A percentile compares a stretch with the other conserved stretches of the same genome.
Conservation (phyloP, 1,284 basidiomycete species). For the Leccinum subfulvum region DNA sequence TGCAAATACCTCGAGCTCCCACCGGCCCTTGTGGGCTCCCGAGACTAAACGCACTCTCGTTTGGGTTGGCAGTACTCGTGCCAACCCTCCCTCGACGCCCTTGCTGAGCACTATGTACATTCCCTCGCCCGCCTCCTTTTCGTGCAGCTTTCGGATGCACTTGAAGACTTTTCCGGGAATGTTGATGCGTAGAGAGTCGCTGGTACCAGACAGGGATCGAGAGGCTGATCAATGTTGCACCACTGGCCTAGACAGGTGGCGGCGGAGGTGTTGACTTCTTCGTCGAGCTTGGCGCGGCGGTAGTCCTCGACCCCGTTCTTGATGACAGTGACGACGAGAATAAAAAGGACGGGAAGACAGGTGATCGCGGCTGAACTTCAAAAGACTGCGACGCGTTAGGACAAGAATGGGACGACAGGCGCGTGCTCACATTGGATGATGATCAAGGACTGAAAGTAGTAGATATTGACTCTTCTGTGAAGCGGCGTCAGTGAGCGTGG, state of each 20-base stretch:
- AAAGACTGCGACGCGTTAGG: constrained; percentile 58
- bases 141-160: constrained; percentile 84
- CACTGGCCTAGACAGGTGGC: constrained; percentile 84
- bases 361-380: constrained; percentile 82
- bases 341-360: constrained; percentile 86
- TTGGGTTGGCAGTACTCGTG: constrained; percentile 39
- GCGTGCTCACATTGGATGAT: constrained; percentile 60
- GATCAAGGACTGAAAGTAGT: background rate
- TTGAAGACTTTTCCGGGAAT: constrained; percentile 74
- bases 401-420: background rate
- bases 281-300: constrained; percentile 81
- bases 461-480: background rate
- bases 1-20: constrained; percentile 47
- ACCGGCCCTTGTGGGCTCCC: constrained; percentile 29
- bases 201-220: constrained; percentile 78
- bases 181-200: constrained; percentile 63
- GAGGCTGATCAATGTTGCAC: constrained; percentile 87
- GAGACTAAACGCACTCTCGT: constrained; percentile 45
- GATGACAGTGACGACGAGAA: constrained; percentile 85
- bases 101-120: constrained; percentile 65
- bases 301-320: constrained; percentile 97
- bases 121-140: constrained; percentile 72
- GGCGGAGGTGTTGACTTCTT: constrained; percentile 89
- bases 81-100: constrained; percentile 41
- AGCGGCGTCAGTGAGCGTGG: background rate